Conservation (phyloP, 140 eudicot species). For the Senecio squalidus region DNA sequence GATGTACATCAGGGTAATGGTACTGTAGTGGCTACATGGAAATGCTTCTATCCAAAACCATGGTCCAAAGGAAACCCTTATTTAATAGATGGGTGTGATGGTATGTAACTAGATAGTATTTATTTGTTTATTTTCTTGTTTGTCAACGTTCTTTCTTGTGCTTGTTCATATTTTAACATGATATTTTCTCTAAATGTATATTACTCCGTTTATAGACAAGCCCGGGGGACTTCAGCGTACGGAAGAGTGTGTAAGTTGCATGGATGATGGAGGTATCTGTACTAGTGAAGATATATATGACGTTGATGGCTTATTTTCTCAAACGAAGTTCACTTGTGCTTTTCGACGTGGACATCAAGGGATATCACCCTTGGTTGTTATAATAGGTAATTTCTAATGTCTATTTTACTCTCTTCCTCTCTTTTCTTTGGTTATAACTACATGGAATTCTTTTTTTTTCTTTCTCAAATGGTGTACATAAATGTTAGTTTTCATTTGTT, state of each 20-base stretch:
- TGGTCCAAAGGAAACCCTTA: constrained; percentile 3
- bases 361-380: neutral
- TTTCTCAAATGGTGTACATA: no score
- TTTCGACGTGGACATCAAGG: neutral
- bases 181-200: neutral
- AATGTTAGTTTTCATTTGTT: no score
- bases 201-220: no score
- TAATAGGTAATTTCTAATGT: constrained; percentile 5
- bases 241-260: neutral
- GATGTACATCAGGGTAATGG: neutral
- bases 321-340: neutral
- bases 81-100: neutral
- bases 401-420: no score
- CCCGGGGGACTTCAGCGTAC: neutral
- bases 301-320: neutral
- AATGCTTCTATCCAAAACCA: neutral
- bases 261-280: neutral
- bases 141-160: neutral
- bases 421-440: no score
- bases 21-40: neutral
- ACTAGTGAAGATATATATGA: neutral
- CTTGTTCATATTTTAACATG: neutral
- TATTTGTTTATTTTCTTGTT: neutral
- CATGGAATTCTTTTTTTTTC: no score
- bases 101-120: neutral